Evolutionary conservation across 345 rosid genomes (phyloP), one percentile per base, ranked within the genome.

Genomic region (Excoecaria agallocha): DNA sequence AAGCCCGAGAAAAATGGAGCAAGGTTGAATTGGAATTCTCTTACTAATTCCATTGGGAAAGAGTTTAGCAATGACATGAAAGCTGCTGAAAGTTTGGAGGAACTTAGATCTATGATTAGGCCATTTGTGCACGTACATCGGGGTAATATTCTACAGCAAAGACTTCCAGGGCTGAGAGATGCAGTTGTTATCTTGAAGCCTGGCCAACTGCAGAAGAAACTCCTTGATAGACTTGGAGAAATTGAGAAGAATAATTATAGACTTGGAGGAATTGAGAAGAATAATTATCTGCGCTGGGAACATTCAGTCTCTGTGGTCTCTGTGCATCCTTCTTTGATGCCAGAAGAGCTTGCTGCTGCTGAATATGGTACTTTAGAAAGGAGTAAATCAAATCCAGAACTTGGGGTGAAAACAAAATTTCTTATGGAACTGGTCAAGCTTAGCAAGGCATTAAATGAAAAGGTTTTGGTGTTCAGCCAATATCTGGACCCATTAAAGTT

Each of bases 121-220:
- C 90, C 92, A 4, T 89, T 89, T 78, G 94, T 92, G 77, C 94
- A 94, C 77, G 81, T 91, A 41, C 87, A 94, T 71, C 82, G 76
- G 77, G 98, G 97, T 8, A 78, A 58, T 6, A 85, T 88, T 24
- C 87, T 89, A 19, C 82, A 77, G 73, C 79, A 88, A 58, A 80
- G 65, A 48, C 96, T 94, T 71, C 94, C 91, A 3, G 94, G 96
- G 39, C 81, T 89, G 83, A 85, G 81, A 77, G 87, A 84, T 25
- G 86, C 82, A 22, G 83, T 85, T 52, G 87, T 92, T 50, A 80
- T 86, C 66, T 77, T 93, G 80, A 66, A 75, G 43, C 93, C 93
- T 6, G 64, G 62, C 4, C 62, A 67, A 57, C 58, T 70, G 48
- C 98, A 91, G 84, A 74, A 76, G 80, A 76, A 71, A 15, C 72